Evolutionary conservation across 208 protist species (phyloP).

Genomic region (Crithidia bombi): DNA sequence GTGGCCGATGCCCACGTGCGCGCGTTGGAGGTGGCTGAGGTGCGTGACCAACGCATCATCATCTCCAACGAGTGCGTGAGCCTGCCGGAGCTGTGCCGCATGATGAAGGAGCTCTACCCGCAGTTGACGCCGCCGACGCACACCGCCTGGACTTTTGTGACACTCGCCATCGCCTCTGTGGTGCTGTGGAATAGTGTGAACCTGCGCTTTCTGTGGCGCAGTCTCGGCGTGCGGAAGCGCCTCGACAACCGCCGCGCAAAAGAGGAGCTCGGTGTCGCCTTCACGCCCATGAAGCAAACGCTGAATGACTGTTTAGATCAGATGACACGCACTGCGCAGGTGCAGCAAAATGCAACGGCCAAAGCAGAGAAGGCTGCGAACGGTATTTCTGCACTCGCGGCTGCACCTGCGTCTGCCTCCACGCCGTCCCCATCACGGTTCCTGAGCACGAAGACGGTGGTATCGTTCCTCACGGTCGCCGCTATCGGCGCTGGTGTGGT

Average conservation of each 20-base stretch:
- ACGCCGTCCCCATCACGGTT: conserved; percentile 7
- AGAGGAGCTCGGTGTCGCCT: conserved; percentile 62
- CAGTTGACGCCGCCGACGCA: conserved; percentile 81
- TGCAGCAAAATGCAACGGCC: conserved; percentile 28
- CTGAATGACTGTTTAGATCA: conserved; percentile 73
- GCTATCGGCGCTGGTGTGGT: conserved; percentile 23
- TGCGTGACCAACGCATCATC: conserved; percentile 86
- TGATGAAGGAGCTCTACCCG: conserved; percentile 77
- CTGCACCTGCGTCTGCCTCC: neutral
- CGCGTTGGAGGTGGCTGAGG: conserved; percentile 71
- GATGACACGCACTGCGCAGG: conserved; percentile 60
- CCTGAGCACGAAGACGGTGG: conserved; percentile 11
- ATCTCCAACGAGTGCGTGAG: conserved; percentile 78
- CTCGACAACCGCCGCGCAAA: conserved; percentile 67
- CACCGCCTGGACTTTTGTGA: conserved; percentile 82
- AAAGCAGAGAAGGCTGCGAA: neutral
- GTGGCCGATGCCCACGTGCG: conserved; percentile 87
- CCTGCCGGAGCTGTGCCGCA: conserved; percentile 66
- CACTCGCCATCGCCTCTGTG: conserved; percentile 61
- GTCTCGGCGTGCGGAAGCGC: conserved; percentile 74
- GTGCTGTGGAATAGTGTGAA: conserved; percentile 60
- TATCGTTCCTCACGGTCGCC: conserved; percentile 25
- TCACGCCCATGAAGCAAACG: conserved; percentile 83
- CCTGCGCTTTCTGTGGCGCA: conserved; percentile 83
- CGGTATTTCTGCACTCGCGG: neutral